Conservation (phyloP, 768 basidiomycete genomes). For the Lactarius indigo region DNA sequence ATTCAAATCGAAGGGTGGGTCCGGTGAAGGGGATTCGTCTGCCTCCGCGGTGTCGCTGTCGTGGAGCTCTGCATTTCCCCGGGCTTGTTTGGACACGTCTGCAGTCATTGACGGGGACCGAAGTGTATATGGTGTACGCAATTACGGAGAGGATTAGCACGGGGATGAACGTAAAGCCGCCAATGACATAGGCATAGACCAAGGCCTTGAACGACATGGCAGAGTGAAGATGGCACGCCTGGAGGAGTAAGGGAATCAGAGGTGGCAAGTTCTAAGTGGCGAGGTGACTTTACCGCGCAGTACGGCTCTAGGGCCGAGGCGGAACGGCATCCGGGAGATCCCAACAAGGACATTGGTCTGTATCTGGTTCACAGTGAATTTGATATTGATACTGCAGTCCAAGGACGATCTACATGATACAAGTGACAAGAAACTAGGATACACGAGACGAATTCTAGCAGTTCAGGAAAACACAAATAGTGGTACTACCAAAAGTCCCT, state of each 20-base stretch:
- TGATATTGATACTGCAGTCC: not conserved
- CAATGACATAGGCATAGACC: conserved; percentile 82
- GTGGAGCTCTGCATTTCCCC: conserved; percentile 32
- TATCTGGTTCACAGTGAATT: no score
- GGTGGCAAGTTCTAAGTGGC: not conserved
- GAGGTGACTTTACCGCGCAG: not conserved
- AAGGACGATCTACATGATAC: not conserved
- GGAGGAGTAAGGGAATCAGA: not conserved
- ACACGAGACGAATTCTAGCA: not conserved
- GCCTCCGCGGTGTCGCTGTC: conserved; percentile 27
- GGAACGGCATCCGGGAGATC: not conserved
- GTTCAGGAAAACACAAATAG: not conserved
- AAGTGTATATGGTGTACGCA: conserved; percentile 74
- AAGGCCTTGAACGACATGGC: conserved; percentile 67
- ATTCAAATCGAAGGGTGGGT: conserved; percentile 36
- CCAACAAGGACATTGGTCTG: no score
- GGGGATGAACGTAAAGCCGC: conserved; percentile 88
- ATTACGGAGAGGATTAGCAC: conserved; percentile 58
- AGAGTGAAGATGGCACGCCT: conserved; percentile 15
- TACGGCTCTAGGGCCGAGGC: not conserved
- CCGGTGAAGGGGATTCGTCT: conserved; percentile 31
- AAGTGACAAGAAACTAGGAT: not conserved
- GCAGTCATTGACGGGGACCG: conserved; percentile 69
- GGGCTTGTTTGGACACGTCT: conserved; percentile 37
- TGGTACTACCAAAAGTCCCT: not conserved